Evolutionary conservation across 1,139 yeast genomes (phyloP).

Genomic region (Suhomyces maxii): DNA sequence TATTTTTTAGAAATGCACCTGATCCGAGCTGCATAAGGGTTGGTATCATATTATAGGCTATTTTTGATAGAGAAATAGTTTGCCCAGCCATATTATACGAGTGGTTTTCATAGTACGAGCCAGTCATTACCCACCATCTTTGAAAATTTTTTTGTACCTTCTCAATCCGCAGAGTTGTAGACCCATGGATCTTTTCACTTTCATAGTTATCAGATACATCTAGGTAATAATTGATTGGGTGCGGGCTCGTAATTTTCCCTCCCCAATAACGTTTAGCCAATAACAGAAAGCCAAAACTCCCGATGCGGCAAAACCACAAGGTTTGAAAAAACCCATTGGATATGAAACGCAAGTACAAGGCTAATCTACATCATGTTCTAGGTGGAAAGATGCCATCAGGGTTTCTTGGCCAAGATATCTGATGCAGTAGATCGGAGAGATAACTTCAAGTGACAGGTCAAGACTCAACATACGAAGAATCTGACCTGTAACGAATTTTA

Average conservation of each 20-base stretch:
- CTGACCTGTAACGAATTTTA: no score
- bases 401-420: not conserved
- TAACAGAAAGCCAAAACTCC: not conserved
- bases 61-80: no score
- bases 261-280: not conserved
- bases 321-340: not conserved
- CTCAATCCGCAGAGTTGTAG: not conserved
- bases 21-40: not conserved
- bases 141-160: not conserved
- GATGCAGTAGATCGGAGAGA: not conserved
- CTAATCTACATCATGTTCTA: not conserved
- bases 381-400: not conserved
- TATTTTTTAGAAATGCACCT: not conserved
- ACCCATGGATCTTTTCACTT: not conserved
- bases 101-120: no score
- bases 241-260: not conserved
- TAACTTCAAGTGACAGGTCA: not conserved
- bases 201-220: slow-evolving; percentile 3
- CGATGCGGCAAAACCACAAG: not conserved
- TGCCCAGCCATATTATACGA: no score
- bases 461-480: no score
- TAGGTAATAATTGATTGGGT: not conserved
- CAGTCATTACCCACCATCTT: not conserved
- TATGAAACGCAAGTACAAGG: not conserved
- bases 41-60: not conserved